These are phyloP conservation scores for Coprinopsis strossmayeri DNA, from an alignment of 768 basidiomycete genomes.

Conservation along the genomic window DNA sequence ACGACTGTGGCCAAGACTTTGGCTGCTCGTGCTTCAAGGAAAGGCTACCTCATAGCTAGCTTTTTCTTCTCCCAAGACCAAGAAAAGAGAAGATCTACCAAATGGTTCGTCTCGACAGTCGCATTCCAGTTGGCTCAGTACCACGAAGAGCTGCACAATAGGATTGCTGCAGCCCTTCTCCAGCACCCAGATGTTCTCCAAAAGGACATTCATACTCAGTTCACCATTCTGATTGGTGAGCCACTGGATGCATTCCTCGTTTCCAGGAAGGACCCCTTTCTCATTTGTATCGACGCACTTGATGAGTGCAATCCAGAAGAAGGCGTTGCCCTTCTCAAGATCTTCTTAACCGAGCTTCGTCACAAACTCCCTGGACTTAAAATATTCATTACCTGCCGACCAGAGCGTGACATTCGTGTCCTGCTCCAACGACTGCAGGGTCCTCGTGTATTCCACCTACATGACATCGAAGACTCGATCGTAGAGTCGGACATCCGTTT, in stretches of 20 bases:
- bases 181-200: not conserved
- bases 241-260: not conserved
- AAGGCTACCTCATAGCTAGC: not conserved
- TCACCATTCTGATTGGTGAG: not conserved
- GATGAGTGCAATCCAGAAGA: conserved; percentile 1
- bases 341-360: not conserved
- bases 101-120: not conserved
- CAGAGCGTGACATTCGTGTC: not conserved
- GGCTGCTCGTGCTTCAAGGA: not conserved
- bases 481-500: conserved; percentile 1
- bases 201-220: conserved; percentile 1
- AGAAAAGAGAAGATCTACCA: not conserved
- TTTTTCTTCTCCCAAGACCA: conserved; percentile 3
- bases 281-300: conserved; percentile 1
- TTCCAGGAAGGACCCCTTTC: no score
- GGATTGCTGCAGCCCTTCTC: not conserved
- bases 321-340: not conserved
- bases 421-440: not conserved
- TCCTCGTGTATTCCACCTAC: not conserved
- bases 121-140: not conserved
- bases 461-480: conserved; percentile 2
- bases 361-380: not conserved
- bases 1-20: not conserved
- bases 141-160: not conserved
- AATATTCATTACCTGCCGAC: not conserved